Percentiles rank a stretch among this genome's conserved stretches.
Evolutionary conservation across 208 protist species (phyloP).

Genomic region (Leishmania martiniquensis): DNA sequence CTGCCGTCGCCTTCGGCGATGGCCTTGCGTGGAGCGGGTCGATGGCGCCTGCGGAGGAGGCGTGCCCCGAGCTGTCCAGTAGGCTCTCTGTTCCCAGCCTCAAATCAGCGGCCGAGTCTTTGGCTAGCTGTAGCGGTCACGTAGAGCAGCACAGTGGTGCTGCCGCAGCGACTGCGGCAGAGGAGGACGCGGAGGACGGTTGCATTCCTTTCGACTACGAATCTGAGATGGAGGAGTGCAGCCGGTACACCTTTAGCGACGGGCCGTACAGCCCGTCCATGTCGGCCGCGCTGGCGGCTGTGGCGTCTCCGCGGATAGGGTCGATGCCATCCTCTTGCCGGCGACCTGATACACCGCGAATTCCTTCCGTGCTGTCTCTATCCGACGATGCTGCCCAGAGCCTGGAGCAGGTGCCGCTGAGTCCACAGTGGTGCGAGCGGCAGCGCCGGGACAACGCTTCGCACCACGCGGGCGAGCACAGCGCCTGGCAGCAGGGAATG

Average conservation of each 20-base stretch:
- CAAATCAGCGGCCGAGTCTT: background rate
- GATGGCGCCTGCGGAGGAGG: background rate
- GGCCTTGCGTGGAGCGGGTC: background rate
- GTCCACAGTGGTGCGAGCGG: constrained; percentile 24
- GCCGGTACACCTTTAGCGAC: constrained; percentile 59
- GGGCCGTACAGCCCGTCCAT: constrained; percentile 35
- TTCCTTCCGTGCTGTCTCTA: constrained; percentile 2
- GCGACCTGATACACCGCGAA: constrained; percentile 17
- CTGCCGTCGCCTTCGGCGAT: background rate
- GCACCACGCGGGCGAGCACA: constrained; percentile 27
- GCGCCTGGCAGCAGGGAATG: constrained; percentile 37
- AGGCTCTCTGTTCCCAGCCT: constrained; percentile 5
- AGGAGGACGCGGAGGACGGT: constrained; percentile 8
- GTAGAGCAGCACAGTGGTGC: background rate
- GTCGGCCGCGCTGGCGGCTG: constrained; percentile 20
- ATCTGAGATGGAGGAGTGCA: constrained; percentile 62
- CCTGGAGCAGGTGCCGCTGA: constrained; percentile 6
- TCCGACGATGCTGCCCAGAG: background rate
- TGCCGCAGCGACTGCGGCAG: background rate
- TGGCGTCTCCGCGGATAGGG: constrained; percentile 4
- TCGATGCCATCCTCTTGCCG: background rate
- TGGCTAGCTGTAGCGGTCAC: background rate
- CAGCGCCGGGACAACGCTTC: constrained; percentile 22
- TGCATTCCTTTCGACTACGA: constrained; percentile 59
- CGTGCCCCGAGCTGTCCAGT: background rate